Conservation (phyloP, 2,329 filamentous ascomycete species). For the Trichoderma arundinaceum region DNA sequence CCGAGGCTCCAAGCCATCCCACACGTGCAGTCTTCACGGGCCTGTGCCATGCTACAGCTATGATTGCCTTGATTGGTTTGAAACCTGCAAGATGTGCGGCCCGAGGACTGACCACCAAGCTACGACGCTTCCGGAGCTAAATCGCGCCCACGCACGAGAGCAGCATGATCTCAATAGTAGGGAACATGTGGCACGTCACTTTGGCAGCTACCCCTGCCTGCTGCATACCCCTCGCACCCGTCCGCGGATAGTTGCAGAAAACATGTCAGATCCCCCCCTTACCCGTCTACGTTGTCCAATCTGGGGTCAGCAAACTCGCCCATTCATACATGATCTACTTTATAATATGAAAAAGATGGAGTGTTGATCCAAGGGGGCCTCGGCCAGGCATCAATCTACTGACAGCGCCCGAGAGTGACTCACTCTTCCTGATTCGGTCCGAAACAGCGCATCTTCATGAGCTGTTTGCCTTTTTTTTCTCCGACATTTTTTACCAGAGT, state of each 20-base stretch:
- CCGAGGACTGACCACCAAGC: background rate
- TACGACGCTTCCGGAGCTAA: background rate
- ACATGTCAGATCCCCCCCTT: conserved; percentile 22
- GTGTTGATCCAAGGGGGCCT: background rate
- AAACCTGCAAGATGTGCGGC: background rate
- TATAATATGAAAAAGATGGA: background rate
- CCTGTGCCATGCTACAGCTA: background rate
- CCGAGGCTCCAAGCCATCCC: conserved; percentile 4
- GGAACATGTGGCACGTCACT: conserved; percentile 14
- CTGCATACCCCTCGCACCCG: conserved; percentile 12
- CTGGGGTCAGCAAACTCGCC: background rate
- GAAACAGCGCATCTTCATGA: conserved; percentile 1
- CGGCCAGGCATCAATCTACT: background rate
- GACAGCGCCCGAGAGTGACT: background rate
- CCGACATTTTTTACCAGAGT: background rate
- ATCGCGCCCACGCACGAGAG: background rate
- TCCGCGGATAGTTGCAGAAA: conserved; percentile 22
- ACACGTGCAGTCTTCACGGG: background rate
- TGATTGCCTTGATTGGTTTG: background rate
- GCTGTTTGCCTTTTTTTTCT: background rate
- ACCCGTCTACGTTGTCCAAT: conserved; percentile 4
- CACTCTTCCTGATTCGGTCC: conserved; percentile 19
- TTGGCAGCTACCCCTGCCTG: conserved; percentile 12
- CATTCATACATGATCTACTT: background rate
- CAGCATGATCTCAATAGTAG: conserved; percentile 1